Conservation (phyloP, 805 yeast genomes). For the Ogataea philodendri region DNA sequence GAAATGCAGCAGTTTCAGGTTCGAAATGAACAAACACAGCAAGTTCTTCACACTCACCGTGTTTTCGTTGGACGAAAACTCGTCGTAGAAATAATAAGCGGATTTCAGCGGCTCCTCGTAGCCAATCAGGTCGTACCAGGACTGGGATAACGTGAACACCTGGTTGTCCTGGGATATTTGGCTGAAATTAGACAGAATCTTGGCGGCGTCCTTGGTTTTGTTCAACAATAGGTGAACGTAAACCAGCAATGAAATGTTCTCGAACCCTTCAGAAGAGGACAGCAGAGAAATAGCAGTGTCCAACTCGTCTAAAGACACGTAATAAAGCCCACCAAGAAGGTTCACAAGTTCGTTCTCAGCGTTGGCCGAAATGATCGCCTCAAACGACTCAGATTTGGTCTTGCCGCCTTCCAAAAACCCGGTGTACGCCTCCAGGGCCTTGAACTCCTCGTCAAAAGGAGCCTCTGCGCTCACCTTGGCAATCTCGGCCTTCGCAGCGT, state of each 20-base stretch:
- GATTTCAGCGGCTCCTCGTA: conserved; percentile 45
- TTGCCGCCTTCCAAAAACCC: conserved; percentile 11
- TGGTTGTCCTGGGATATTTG: conserved; percentile 67
- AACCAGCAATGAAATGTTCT: conserved; percentile 38
- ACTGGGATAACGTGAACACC: conserved; percentile 73
- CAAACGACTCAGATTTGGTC: conserved; percentile 22
- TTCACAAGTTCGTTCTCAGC: conserved; percentile 15
- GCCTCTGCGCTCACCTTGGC: conserved; percentile 12
- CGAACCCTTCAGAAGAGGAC: conserved; percentile 37
- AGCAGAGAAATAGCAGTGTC: conserved; percentile 43
- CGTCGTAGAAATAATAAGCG: conserved; percentile 72
- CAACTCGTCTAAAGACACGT: conserved; percentile 35
- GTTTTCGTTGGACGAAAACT: conserved; percentile 59
- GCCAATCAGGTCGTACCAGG: conserved; percentile 51
- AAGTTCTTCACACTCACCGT: conserved; percentile 46
- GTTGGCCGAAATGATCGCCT: conserved; percentile 22
- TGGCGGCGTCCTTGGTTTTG: conserved; percentile 44
- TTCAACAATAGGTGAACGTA: conserved; percentile 41
- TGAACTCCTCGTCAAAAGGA: conserved; percentile 16
- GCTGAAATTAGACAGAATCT: conserved; percentile 44
- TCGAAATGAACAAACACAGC: conserved; percentile 66
- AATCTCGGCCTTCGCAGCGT: conserved; percentile 18
- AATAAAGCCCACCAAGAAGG: conserved; percentile 20
- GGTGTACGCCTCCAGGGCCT: conserved; percentile 16
- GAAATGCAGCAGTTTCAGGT: conserved; percentile 72